Evolutionary conservation across 2,329 filamentous ascomycete genomes (phyloP), one percentile per base, ranked within the genome.

Genomic region (Niveomyces coronatus): DNA sequence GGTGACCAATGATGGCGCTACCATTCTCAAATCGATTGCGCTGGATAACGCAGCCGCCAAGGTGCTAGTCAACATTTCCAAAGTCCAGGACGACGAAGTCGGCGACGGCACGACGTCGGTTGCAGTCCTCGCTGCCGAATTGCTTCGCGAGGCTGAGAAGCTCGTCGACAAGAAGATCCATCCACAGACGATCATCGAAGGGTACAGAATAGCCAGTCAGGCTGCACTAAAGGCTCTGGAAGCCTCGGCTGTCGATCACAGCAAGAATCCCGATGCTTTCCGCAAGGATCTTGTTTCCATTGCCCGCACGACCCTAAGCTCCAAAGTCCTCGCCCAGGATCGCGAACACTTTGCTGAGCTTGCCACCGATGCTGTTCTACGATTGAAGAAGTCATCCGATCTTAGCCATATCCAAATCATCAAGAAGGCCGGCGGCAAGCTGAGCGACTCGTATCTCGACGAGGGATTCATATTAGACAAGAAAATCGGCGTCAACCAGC

Each of bases 391-490:
- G 41, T 93, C 87, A 3, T 86, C 85, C 41, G 91, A 98, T 60
- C 77, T 98, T 39, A 95, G 85, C 60, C 88, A 96, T 58, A 98
- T 98, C 49, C 91, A 98, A 63, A 88, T 98, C 55, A 98, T 98
- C 70, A 98, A 98, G 74, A 98, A 98, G 72, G 83, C 89, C 3
- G 91, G 91, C 51, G 91, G 91, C 52, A 98, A 96, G 72, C 77
- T 98, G 42, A 91, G 80, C 60, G 91, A 98, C 61, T 96, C 89
- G 10, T 98, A 98, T 64, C 74, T 98, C 29, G 91, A 98, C 56
- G 87, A 95, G 54, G 91, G 91, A 5, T 98, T 98, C 68, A 96
- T 98, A 55, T 70, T 98, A 39, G 91, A 98, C 69, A 98, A 98
- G 76, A 94, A 89, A 68, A 94, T 98, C 48, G 91, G 91, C 49